phyloP scores from a whole-genome alignment of 2,329 filamentous ascomycete genomes.

The Plectosphaerella plurivora region DNA sequence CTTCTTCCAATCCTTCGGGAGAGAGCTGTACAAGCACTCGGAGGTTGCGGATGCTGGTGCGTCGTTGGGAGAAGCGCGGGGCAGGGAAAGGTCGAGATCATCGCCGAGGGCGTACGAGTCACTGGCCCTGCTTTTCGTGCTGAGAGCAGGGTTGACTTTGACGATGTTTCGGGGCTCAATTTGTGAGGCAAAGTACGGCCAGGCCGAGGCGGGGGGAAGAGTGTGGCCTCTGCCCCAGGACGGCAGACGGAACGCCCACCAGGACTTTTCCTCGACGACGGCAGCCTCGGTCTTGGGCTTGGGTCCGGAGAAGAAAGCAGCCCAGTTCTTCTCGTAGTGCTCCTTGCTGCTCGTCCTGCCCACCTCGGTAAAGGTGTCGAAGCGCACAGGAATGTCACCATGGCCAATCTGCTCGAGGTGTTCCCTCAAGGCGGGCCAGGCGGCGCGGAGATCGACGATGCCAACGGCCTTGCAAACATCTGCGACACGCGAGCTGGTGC shows the following conservation, averaged over 20 bases:
- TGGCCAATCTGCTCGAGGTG: conserved; percentile 9
- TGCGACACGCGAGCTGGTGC: conserved; percentile 5
- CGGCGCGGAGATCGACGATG: conserved; percentile 8
- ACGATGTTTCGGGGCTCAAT: background rate
- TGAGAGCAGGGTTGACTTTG: conserved; percentile 1
- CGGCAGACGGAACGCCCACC: too few relatives aligned
- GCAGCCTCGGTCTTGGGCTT: background rate
- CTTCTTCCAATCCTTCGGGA: too few relatives aligned
- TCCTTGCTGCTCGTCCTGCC: conserved; percentile 1
- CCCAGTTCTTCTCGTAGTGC: conserved; percentile 10
- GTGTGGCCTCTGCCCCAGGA: too few relatives aligned
- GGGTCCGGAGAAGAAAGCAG: conserved; percentile 8
- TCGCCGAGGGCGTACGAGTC: too few relatives aligned
- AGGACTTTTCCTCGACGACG: too few relatives aligned
- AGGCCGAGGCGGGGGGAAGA: too few relatives aligned
- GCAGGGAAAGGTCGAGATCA: too few relatives aligned
- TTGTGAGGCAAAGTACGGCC: too few relatives aligned
- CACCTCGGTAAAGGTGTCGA: conserved; percentile 6
- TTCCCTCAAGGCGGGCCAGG: conserved; percentile 6
- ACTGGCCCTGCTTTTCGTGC: too few relatives aligned
- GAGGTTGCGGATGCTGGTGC: too few relatives aligned
- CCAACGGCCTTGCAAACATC: conserved; percentile 7
- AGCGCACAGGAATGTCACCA: conserved; percentile 7
- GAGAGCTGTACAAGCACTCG: too few relatives aligned
- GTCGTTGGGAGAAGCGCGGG: too few relatives aligned